These are phyloP conservation scores for Saussurea involucrata DNA, from an alignment of 129 eudicot genomes.

Conservation along the genomic window DNA sequence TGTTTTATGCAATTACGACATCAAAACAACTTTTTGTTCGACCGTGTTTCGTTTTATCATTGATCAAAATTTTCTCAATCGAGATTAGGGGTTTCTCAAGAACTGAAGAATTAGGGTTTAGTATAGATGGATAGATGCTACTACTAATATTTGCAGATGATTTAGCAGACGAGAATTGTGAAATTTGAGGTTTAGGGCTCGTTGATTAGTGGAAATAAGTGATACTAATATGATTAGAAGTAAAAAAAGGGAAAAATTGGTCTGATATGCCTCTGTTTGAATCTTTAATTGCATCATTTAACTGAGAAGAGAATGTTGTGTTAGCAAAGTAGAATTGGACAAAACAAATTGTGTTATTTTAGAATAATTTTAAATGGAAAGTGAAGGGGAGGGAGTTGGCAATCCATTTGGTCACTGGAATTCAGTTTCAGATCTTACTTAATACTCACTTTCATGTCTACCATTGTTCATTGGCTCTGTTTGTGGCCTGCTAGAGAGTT, in stretches of 20 bases:
- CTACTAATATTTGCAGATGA: conserved; percentile 1
- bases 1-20: neutral
- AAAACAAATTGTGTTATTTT: neutral
- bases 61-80: neutral
- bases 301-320: neutral
- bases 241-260: neutral
- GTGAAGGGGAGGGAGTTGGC: neutral
- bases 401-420: neutral
- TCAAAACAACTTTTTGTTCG: neutral
- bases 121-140: neutral
- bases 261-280: neutral
- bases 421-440: no score
- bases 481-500: neutral
- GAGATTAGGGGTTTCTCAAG: neutral
- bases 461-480: neutral
- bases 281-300: conserved; percentile 1
- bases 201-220: neutral
- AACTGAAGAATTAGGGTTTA: neutral
- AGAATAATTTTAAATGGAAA: neutral
- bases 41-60: neutral
- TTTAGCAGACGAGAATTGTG: neutral
- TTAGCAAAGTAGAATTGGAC: neutral
- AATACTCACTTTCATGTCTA: neutral
- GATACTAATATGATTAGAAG: neutral
- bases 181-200: conserved; percentile 1